Evolutionary conservation across 176 grass and related monocot species (phyloP).

Genomic region (Poa pratensis): DNA sequence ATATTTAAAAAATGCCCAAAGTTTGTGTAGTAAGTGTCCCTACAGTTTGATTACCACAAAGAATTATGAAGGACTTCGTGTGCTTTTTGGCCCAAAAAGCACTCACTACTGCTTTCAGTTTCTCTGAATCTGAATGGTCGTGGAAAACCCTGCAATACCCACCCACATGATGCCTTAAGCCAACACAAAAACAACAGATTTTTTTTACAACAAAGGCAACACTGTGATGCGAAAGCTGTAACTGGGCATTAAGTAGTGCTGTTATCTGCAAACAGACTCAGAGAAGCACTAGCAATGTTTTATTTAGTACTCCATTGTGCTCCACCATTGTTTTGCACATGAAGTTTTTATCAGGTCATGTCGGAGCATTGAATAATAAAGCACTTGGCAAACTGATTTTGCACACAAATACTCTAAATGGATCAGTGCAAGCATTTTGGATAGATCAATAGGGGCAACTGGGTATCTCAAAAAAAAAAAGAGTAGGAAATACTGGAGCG

Average conservation of each 20-base stretch:
- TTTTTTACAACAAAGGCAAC: neutral
- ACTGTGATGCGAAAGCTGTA: no score
- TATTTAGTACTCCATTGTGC: neutral
- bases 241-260: no score
- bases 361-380: neutral
- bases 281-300: slow-evolving; percentile 4
- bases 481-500: neutral
- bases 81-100: slow-evolving; percentile 1
- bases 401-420: neutral
- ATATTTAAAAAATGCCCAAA: no score
- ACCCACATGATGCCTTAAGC: neutral
- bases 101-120: neutral
- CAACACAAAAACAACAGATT: neutral
- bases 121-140: no score
- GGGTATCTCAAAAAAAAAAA: neutral
- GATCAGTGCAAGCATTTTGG: neutral
- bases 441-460: neutral
- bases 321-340: neutral
- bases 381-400: neutral
- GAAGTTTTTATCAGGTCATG: neutral
- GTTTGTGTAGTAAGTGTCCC: no score
- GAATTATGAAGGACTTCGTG: neutral
- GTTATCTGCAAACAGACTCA: neutral
- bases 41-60: neutral
- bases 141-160: no score